Evolutionary conservation across 1,284 basidiomycete genomes (phyloP).

Genomic region (Takashimella koratensis): DNA sequence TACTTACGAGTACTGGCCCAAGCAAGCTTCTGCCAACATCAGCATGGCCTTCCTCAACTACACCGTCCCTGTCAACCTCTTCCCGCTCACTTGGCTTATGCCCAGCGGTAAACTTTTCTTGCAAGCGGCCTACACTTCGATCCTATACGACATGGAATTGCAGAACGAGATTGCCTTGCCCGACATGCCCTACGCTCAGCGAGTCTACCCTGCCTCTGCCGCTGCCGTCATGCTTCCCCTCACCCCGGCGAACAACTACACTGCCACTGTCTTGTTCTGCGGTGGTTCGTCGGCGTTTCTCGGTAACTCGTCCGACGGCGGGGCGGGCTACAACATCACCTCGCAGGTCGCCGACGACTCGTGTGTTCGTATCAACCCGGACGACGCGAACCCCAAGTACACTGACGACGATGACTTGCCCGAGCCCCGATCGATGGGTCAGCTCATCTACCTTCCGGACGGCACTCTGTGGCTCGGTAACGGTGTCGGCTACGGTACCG

Average conservation of each 20-base stretch:
- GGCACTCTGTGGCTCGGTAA: conserved; percentile 58
- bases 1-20: conserved; percentile 69
- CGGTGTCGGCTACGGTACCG: conserved; percentile 64
- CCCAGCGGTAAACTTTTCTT: conserved; percentile 72
- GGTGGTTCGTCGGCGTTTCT: conserved; percentile 64
- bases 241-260: conserved; percentile 83
- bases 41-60: conserved; percentile 73
- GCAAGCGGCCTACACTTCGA: conserved; percentile 59
- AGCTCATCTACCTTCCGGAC: conserved; percentile 52
- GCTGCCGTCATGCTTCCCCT: conserved; percentile 86
- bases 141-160: conserved; percentile 43
- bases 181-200: conserved; percentile 58
- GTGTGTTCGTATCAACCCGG: conserved; percentile 65
- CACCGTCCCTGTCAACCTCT: conserved; percentile 87
- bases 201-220: conserved; percentile 88
- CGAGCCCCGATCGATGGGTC: conserved; percentile 76
- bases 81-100: conserved; percentile 78
- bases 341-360: conserved; percentile 45
- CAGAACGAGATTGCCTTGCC: conserved; percentile 30
- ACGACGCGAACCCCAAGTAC: conserved; percentile 62
- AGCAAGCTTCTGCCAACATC: conserved; percentile 55
- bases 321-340: conserved; percentile 45
- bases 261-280: conserved; percentile 80
- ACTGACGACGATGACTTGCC: conserved; percentile 65
- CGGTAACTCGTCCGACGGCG: conserved; percentile 39